These are phyloP conservation scores for Russula emetica DNA, from an alignment of 768 basidiomycete genomes.

Conservation along the genomic window DNA sequence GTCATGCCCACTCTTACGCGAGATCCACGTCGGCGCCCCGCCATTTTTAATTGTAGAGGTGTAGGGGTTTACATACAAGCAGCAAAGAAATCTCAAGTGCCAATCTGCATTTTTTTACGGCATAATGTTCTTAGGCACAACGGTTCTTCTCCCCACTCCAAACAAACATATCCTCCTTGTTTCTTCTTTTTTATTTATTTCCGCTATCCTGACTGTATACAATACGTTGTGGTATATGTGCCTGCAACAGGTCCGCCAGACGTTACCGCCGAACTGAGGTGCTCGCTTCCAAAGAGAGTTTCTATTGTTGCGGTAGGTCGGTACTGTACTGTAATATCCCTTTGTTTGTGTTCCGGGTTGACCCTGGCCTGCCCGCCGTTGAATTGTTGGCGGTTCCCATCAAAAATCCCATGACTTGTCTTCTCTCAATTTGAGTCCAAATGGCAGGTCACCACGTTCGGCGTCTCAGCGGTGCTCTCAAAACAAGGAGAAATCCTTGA, in stretches of 20 bases:
- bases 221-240: background rate
- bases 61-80: background rate
- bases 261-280: background rate
- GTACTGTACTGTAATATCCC: too few relatives aligned
- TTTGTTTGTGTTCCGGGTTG: background rate
- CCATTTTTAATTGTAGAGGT: background rate
- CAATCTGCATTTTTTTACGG: constrained; percentile 11
- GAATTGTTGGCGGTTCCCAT: background rate
- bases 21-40: constrained; percentile 11
- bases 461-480: background rate
- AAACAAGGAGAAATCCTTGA: background rate
- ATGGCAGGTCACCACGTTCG: background rate
- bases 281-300: background rate
- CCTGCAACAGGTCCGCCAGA: background rate
- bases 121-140: constrained; percentile 11
- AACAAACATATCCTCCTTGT: background rate
- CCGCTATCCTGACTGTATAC: background rate
- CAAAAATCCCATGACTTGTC: background rate
- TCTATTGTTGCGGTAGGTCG: background rate
- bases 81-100: constrained; percentile 7
- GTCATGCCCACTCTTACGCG: background rate
- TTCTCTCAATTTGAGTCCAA: background rate
- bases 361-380: background rate
- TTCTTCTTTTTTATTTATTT: background rate
- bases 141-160: background rate